A percentile compares a stretch with the other conserved stretches of the same genome.
These are phyloP conservation scores for Xylogone sp. DNA, from an alignment of 2,329 filamentous ascomycete species.

Conservation along the genomic window DNA sequence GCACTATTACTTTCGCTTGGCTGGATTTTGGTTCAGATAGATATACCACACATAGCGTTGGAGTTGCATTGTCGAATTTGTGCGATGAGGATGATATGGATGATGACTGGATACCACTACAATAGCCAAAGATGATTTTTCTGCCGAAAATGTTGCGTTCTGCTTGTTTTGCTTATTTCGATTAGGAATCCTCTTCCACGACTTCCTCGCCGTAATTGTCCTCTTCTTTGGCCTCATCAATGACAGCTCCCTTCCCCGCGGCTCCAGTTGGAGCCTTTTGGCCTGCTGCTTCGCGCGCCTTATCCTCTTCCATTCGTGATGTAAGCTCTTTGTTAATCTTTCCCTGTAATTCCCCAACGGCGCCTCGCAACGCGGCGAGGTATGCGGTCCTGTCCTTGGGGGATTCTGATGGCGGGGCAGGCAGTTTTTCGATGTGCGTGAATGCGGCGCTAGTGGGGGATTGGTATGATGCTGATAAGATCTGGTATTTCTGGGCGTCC, in stretches of 20 bases:
- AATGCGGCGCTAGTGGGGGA: constrained; percentile 48
- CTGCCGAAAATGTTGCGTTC: background rate
- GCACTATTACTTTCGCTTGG: no score
- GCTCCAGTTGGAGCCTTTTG: constrained; percentile 11
- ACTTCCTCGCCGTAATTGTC: constrained; percentile 85
- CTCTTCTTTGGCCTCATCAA: constrained; percentile 57
- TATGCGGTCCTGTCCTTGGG: constrained; percentile 53
- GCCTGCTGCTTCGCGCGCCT: constrained; percentile 39
- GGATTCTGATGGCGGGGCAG: constrained; percentile 30
- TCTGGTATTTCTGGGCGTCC: background rate
- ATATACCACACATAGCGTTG: constrained; percentile 19
- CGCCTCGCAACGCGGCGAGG: constrained; percentile 54
- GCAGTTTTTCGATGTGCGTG: constrained; percentile 34
- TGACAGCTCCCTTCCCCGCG: constrained; percentile 23
- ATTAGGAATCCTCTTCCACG: constrained; percentile 55
- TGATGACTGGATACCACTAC: background rate
- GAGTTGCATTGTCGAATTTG: constrained; percentile 1
- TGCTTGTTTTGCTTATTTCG: background rate
- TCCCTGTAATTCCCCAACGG: constrained; percentile 57
- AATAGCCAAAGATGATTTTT: background rate
- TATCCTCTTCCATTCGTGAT: constrained; percentile 70
- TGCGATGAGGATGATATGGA: background rate
- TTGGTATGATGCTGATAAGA: constrained; percentile 50
- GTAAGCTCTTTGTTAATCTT: constrained; percentile 70
- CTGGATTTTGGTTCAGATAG: background rate